A percentile compares a stretch with the other conserved stretches of the same genome.
These are phyloP conservation scores for Sporisorium iseilematis-ciliati DNA, from an alignment of 1,284 basidiomycete species.

Conservation along the genomic window DNA sequence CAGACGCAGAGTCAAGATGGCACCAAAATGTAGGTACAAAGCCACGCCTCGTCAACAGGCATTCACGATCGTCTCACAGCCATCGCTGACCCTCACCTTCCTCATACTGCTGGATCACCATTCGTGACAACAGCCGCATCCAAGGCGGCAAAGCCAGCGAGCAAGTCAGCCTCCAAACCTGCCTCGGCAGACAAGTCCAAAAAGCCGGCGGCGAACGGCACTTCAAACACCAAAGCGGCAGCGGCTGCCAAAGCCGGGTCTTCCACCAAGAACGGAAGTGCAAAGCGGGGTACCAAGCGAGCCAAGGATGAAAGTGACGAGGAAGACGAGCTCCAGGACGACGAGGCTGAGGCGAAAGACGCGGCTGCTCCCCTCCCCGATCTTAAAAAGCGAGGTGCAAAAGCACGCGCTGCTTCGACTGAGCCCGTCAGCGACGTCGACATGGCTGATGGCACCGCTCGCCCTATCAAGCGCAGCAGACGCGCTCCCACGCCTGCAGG, in stretches of 20 bases:
- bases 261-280: constrained; percentile 3
- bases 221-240: constrained; percentile 17
- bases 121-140: constrained; percentile 15
- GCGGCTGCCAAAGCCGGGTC: constrained; percentile 1
- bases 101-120: not conserved
- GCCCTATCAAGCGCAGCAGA: constrained; percentile 38
- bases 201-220: constrained; percentile 20
- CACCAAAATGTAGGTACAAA: constrained; percentile 27
- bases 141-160: constrained; percentile 29
- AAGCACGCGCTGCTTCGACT: constrained; percentile 25
- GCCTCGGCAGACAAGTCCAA: constrained; percentile 18
- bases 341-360: constrained; percentile 26
- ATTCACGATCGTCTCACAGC: not conserved
- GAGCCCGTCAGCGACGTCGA: constrained; percentile 38
- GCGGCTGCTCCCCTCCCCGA: constrained; percentile 37
- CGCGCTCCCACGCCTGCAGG: constrained; percentile 47
- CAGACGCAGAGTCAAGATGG: constrained; percentile 17
- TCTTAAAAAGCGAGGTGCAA: constrained; percentile 31
- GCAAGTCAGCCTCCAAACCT: constrained; percentile 22
- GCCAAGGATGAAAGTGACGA: constrained; percentile 40
- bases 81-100: constrained; percentile 13
- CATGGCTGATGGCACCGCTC: constrained; percentile 34
- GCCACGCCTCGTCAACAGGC: not conserved
- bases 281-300: constrained; percentile 45
- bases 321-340: constrained; percentile 45